Conservation (phyloP, 345 rosid genomes). For the Brassica rapa region DNA sequence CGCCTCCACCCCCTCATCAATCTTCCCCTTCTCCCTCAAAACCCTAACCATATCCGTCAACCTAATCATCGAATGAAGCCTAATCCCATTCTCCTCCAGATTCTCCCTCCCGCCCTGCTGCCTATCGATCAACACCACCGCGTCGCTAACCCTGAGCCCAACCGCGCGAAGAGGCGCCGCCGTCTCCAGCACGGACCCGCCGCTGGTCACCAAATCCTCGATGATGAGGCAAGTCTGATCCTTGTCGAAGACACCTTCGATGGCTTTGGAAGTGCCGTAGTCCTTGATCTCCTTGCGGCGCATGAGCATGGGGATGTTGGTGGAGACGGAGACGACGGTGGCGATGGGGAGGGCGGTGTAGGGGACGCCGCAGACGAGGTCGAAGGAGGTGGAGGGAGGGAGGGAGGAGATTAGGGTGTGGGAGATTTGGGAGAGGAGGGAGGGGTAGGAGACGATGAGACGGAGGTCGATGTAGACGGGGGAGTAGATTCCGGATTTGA, state of each 20-base stretch:
- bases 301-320: constrained; percentile 78
- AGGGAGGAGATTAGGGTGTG: constrained; percentile 66
- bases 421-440: constrained; percentile 78
- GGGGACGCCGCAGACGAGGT: constrained; percentile 86
- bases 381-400: constrained; percentile 56
- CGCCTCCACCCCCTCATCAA: constrained; percentile 62
- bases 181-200: constrained; percentile 87
- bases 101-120: constrained; percentile 96
- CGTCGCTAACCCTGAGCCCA: constrained; percentile 84
- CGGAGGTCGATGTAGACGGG: constrained; percentile 97
- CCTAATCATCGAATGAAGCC: constrained; percentile 66
- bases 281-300: constrained; percentile 93
- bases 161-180: constrained; percentile 78
- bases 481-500: constrained; percentile 89
- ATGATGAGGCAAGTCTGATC: constrained; percentile 66
- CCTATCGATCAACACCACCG: constrained; percentile 83
- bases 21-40: constrained; percentile 76
- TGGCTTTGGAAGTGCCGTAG: constrained; percentile 83
- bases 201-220: constrained; percentile 92
- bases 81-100: constrained; percentile 71
- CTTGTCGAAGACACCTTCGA: constrained; percentile 66
- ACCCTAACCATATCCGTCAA: constrained; percentile 85
- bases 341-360: constrained; percentile 96
- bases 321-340: constrained; percentile 69
- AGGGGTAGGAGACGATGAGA: constrained; percentile 77